Base-by-base conservation (phyloP, 2,329 filamentous ascomycete species). In the Colletotrichum eleusines region DNA sequence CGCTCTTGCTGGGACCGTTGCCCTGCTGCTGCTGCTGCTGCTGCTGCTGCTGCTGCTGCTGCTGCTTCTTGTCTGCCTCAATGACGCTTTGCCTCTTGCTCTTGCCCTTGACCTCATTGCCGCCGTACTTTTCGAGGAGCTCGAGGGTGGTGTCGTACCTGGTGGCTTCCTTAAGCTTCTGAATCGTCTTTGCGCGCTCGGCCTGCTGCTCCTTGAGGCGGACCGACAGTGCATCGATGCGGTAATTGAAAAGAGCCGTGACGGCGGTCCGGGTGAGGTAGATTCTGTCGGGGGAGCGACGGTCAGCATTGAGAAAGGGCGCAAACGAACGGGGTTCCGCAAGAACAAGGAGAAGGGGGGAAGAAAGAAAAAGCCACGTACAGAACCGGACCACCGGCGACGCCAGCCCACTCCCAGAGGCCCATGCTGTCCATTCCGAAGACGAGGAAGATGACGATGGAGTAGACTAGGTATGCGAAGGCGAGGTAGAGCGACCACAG, bases 131-230 rank as follows among this genome's bases (percentile, higher is more conserved):
- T 77, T 98, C 94, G 14, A 99, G 88, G 71, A 99, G 83, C 78
- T 98, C 90, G 77, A 97, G 90, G 1, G 96, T 99, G 40, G 95
- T 96, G 81, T 98, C 94, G 83, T 98, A 99, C 80, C 93, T 97
- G 42, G 96, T 99, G 33, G 95, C 95, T 69, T 92, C 91, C 82
- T 99, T 99, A 73, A 99, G 89, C 81, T 95, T 95, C 79, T 97
- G 92, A 74, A 99, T 98, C 2, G 95, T 97, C 76, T 90, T 90
- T 70, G 93, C 90, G 64, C 95, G 90, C 80, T 98, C 93, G 64
- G 90, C 89, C 76, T 95, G 90, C 44, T 95, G 87, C 26, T 88
- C 88, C 75, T 95, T 92, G 38, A 98, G 86, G 50, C 91, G 88
- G 48, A 85, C 81, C 74, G 92, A 89, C 14, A 93, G 86, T 20